These are phyloP conservation scores for Berberis thunbergii DNA, from an alignment of 164 flowering plant genomes.

Conservation along the genomic window DNA sequence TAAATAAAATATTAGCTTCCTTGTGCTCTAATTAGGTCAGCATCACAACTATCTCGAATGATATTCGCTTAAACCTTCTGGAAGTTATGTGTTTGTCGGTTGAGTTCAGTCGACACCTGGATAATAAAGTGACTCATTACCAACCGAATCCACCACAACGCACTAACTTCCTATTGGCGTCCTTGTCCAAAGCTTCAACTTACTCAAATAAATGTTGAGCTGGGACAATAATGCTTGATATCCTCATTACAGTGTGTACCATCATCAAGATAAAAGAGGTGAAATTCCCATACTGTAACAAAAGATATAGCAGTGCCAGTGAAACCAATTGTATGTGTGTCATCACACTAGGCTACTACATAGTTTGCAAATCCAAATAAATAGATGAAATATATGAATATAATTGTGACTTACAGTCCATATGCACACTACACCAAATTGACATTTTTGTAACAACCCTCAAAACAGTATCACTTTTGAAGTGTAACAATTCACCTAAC, in stretches of 20 bases:
- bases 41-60: not conserved
- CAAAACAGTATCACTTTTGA: too few species aligned
- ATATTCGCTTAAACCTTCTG: constrained; percentile 1
- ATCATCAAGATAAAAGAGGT: not conserved
- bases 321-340: too few species aligned
- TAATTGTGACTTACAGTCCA: too few species aligned
- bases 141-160: constrained; percentile 3
- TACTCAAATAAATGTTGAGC: not conserved
- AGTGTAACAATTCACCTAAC: too few species aligned
- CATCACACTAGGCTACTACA: too few species aligned
- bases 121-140: not conserved
- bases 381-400: too few species aligned
- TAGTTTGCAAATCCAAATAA: too few species aligned
- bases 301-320: too few species aligned
- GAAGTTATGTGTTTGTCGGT: not conserved
- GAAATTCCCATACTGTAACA: not conserved
- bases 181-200: constrained; percentile 1
- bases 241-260: not conserved
- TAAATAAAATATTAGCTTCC: not conserved
- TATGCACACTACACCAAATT: too few species aligned
- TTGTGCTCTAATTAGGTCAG: constrained; percentile 1
- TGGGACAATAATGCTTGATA: not conserved
- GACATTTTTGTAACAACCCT: too few species aligned
- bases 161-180: not conserved
- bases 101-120: not conserved